Percentiles rank a stretch among this genome's conserved stretches.
Conservation (phyloP, 225 moss, liverwort and hornwort genomes). For the Marchantia paleacea region DNA sequence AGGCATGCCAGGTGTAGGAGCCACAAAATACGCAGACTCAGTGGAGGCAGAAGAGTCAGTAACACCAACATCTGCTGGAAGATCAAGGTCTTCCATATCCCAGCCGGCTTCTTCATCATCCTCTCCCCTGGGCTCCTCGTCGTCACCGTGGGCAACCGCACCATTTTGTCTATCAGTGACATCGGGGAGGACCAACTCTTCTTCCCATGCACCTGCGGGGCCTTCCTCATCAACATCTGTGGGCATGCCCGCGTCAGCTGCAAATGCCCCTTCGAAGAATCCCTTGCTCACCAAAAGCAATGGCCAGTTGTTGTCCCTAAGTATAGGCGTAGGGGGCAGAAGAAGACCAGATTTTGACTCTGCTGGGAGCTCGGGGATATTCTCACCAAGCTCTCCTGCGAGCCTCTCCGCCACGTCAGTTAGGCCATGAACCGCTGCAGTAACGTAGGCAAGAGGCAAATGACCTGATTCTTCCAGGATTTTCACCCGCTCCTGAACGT, state of each 20-base stretch:
- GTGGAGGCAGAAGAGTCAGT: slow-evolving; percentile 47
- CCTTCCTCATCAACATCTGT: slow-evolving; percentile 67
- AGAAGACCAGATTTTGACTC: slow-evolving; percentile 61
- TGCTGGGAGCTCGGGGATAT: slow-evolving; percentile 57
- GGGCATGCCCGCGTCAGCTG: slow-evolving; percentile 47
- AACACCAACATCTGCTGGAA: slow-evolving; percentile 61
- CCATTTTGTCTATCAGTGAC: slow-evolving; percentile 61
- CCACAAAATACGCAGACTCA: slow-evolving; percentile 58
- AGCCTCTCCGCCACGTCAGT: slow-evolving; percentile 65
- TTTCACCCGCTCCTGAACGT: slow-evolving; percentile 75
- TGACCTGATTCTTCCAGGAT: slow-evolving; percentile 92
- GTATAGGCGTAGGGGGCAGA: slow-evolving; percentile 76
- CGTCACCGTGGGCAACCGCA: slow-evolving; percentile 45
- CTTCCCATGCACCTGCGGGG: slow-evolving; percentile 82
- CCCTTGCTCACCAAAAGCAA: slow-evolving; percentile 85
- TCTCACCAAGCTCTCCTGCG: slow-evolving; percentile 58
- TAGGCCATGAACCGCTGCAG: slow-evolving; percentile 76
- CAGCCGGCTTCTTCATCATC: slow-evolving; percentile 91
- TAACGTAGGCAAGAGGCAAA: slow-evolving; percentile 77
- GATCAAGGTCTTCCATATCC: slow-evolving; percentile 95
- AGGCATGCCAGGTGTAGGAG: slow-evolving; percentile 67
- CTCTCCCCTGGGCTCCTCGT: slow-evolving; percentile 64
- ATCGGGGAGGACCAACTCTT: slow-evolving; percentile 76
- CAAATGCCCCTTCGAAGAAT: slow-evolving; percentile 88
- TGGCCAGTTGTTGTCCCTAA: slow-evolving; percentile 94